Evolutionary conservation across 495 filamentous ascomycete genomes (phyloP).

Genomic region (Penicillium salamii): DNA sequence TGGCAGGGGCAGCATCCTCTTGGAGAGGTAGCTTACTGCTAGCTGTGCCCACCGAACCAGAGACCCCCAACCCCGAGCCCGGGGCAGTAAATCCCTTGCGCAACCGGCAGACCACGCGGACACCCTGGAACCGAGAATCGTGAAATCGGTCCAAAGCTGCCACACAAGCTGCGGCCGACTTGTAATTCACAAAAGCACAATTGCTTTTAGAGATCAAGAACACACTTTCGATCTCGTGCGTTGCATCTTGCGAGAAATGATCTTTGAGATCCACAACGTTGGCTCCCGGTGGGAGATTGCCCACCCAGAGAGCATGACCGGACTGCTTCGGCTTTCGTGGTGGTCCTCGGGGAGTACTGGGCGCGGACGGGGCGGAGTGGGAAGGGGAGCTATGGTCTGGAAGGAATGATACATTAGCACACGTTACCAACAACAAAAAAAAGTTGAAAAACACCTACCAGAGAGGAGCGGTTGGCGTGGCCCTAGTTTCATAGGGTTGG

Average conservation of each 20-base stretch:
- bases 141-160: slow-evolving; percentile 83
- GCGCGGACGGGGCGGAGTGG: slow-evolving; percentile 14
- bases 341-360: slow-evolving; percentile 72
- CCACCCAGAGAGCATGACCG: slow-evolving; percentile 94
- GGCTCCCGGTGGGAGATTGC: slow-evolving; percentile 83
- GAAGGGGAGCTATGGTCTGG: slow-evolving; percentile 12
- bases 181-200: slow-evolving; percentile 97
- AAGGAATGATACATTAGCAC: slow-evolving; percentile 10
- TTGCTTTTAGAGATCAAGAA: slow-evolving; percentile 97
- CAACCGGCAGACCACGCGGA: slow-evolving; percentile 87
- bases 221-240: slow-evolving; percentile 77
- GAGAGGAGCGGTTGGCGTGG: slow-evolving; percentile 13
- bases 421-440: not conserved
- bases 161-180: slow-evolving; percentile 71
- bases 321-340: slow-evolving; percentile 90
- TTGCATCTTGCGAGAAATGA: slow-evolving; percentile 82
- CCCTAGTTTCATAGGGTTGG: slow-evolving; percentile 29
- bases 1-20: slow-evolving; percentile 6
- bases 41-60: slow-evolving; percentile 10
- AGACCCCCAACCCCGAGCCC: slow-evolving; percentile 18
- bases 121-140: slow-evolving; percentile 84
- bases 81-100: slow-evolving; percentile 54
- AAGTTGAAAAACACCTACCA: slow-evolving; percentile 21
- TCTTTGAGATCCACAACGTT: slow-evolving; percentile 80
- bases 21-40: not conserved